Base-by-base conservation (phyloP, 371 early-diverging fungal species). In the Mucor racemosus region DNA sequence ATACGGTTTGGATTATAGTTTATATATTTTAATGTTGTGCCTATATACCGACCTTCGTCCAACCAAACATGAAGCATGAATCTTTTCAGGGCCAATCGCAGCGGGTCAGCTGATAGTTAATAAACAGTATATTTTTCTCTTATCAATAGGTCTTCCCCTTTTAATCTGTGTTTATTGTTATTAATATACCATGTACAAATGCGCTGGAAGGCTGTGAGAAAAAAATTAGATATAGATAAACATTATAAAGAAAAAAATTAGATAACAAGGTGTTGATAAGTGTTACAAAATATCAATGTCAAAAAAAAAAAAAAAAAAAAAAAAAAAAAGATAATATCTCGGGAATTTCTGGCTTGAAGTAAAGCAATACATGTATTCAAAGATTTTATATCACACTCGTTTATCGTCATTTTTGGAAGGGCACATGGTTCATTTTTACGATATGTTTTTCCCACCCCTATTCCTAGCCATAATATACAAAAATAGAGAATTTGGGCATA, bases 1-100 rank as follows among this genome's bases (percentile, higher is more conserved):
- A 56, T 14, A 17, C n/a, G 13, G 13, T 15, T 15, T 26, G 19
- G 26, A n/a, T 35, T 56, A 36, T 56, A 56, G 8, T 9, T 13
- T 14, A n/a, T 56, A 56, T 56, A 56, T 36, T 56, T 55, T 54
- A 11, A 6, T 4, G 10, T 35, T 34, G 17, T 35, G 56, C 0
- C 5, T 17, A 34, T 33, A 26, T 33, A 54, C 33, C 54, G 34
- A 33, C 46, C 13, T 21, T 31, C 31, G 13, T 53, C 53, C 53
- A 53, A 53, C 53, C 53, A 53, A 26, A 53, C 14, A 21, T 14
- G 13, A 53, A 14, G 56, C 56, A 56, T 56, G 56, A 56, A 56
- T 56, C 36, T 15, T n/a, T 56, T 56, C 56, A 56, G 56, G 56
- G 56, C 56, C 56, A 56, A 56, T 56, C 14, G 36, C 36, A 36